phyloP scores from a whole-genome alignment of 805 yeast species.

The Priceomyces fermenticarens region DNA sequence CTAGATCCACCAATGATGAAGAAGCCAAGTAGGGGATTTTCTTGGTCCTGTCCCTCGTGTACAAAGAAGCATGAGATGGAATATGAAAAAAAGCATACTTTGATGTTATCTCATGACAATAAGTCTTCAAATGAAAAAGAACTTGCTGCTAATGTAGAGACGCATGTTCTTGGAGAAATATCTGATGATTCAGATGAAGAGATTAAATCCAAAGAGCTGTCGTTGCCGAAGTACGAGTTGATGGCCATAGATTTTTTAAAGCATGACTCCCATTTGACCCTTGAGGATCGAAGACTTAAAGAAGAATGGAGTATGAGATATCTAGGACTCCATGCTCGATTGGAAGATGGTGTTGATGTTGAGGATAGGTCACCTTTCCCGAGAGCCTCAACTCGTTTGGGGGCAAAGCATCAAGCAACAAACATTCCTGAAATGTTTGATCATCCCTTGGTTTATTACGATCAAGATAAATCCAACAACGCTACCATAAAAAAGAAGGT shows the following conservation, averaged over 20 bases:
- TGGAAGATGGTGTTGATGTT: constrained; percentile 74
- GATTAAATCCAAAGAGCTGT: constrained; percentile 4
- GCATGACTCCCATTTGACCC: constrained; percentile 39
- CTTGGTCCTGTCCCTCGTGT: constrained; percentile 87
- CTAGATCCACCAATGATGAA: constrained; percentile 77
- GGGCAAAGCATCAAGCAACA: constrained; percentile 69
- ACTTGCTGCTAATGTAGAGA: constrained; percentile 19
- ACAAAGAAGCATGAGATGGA: constrained; percentile 53
- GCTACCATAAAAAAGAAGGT: constrained; percentile 7
- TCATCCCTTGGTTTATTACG: constrained; percentile 67
- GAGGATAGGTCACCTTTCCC: constrained; percentile 77
- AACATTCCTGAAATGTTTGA: constrained; percentile 63
- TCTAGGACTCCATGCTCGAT: constrained; percentile 67
- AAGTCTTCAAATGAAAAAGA: constrained; percentile 38
- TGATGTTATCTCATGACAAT: constrained; percentile 43
- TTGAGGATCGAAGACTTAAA: constrained; percentile 47
- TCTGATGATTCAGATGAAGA: constrained; percentile 9
- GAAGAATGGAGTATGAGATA: constrained; percentile 84
- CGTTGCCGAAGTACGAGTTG: constrained; percentile 53
- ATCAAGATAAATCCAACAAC: constrained; percentile 21
- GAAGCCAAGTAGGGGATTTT: constrained; percentile 83
- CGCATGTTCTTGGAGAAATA: constrained; percentile 7
- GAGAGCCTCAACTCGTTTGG: constrained; percentile 72
- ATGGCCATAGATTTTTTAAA: constrained; percentile 52
- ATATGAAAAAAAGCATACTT: constrained; percentile 33